Conservation (phyloP, 495 filamentous ascomycete species). For the Tuber magnatum region DNA sequence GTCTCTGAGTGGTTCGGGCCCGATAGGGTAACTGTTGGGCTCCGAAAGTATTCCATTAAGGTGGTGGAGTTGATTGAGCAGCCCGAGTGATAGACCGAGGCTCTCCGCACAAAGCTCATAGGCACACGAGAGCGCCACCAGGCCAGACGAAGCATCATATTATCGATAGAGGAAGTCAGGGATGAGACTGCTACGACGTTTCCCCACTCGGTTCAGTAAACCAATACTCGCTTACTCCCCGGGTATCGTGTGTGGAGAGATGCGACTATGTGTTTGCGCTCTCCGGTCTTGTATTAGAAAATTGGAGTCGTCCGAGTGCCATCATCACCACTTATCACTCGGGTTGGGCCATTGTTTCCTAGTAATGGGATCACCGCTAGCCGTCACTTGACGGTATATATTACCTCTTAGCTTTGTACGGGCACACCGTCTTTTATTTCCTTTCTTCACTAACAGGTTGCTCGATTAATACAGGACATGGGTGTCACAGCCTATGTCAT, state of each 20-base stretch:
- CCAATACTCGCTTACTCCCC: neutral
- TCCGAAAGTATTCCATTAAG: neutral
- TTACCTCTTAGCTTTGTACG: neutral
- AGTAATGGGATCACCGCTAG: neutral
- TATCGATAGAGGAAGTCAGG: neutral
- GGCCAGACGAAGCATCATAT: neutral
- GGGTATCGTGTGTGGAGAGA: neutral
- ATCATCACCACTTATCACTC: neutral
- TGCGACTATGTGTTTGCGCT: neutral
- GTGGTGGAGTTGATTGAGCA: neutral
- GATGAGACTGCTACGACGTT: no score
- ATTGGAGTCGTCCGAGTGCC: no score
- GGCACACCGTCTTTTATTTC: neutral
- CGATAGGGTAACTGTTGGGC: neutral
- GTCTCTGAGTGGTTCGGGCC: neutral
- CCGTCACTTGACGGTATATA: neutral
- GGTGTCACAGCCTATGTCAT: neutral
- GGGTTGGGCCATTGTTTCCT: neutral
- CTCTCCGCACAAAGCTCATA: neutral
- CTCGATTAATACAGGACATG: neutral
- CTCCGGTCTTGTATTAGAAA: neutral
- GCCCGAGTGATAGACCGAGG: neutral
- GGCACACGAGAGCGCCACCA: neutral
- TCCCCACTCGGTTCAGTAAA: neutral
- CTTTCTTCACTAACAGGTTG: neutral